These are phyloP conservation scores for Mycena capillaripes DNA, from an alignment of 768 basidiomycete genomes.

Conservation along the genomic window DNA sequence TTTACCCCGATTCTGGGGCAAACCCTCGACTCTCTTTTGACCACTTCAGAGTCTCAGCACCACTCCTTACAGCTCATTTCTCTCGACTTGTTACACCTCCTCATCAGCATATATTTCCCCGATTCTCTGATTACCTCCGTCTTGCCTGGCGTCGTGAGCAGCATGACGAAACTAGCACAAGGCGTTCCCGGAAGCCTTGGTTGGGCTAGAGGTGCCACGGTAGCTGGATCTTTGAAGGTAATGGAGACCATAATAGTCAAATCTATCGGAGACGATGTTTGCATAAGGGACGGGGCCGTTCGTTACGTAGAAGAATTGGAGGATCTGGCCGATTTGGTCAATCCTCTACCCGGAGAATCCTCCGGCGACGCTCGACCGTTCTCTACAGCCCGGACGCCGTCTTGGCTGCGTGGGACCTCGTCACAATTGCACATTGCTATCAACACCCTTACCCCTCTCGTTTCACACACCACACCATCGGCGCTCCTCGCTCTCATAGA, in stretches of 20 bases:
- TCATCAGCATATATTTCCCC: slow-evolving; percentile 73
- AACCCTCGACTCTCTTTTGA: slow-evolving; percentile 82
- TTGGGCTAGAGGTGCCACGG: slow-evolving; percentile 82
- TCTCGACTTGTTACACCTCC: slow-evolving; percentile 66
- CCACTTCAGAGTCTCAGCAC: slow-evolving; percentile 67
- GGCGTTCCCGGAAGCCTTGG: slow-evolving; percentile 67
- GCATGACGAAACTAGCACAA: slow-evolving; percentile 79
- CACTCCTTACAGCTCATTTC: slow-evolving; percentile 74
- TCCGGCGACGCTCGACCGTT: slow-evolving; percentile 50
- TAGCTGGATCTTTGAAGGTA: slow-evolving; percentile 68
- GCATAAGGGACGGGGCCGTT: slow-evolving; percentile 71
- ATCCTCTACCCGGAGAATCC: slow-evolving; percentile 33
- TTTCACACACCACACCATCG: slow-evolving; percentile 77
- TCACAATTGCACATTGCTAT: slow-evolving; percentile 89
- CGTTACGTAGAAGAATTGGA: slow-evolving; percentile 70
- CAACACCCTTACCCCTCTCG: slow-evolving; percentile 78
- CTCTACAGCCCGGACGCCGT: slow-evolving; percentile 70
- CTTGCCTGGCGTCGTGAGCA: slow-evolving; percentile 87
- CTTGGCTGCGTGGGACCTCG: slow-evolving; percentile 87
- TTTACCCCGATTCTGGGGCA: slow-evolving; percentile 88
- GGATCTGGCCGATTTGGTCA: slow-evolving; percentile 62
- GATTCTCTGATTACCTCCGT: slow-evolving; percentile 71
- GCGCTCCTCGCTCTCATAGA: slow-evolving; percentile 71
- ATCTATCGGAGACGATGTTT: slow-evolving; percentile 78
- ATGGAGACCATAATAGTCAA: slow-evolving; percentile 68